phyloP scores from a whole-genome alignment of 768 basidiomycete genomes.

The Boletus subparvulus region DNA sequence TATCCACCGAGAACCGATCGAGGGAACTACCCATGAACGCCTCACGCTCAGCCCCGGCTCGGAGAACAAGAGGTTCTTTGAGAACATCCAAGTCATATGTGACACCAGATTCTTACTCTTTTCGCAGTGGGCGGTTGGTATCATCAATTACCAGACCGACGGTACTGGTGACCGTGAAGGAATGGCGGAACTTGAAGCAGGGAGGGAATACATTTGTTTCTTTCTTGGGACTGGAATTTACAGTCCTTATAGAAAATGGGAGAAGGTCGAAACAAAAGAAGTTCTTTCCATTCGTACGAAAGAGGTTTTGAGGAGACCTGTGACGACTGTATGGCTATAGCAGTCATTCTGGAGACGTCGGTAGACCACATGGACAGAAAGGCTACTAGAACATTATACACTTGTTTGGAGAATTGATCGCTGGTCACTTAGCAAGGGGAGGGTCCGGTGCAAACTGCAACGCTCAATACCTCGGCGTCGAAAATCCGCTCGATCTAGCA shows the following conservation, averaged over 20 bases:
- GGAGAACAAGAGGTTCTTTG: constrained; percentile 15
- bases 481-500: not conserved
- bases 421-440: not conserved
- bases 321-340: constrained; percentile 22
- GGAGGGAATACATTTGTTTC: constrained; percentile 21
- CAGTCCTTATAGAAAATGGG: constrained; percentile 20
- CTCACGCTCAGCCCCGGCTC: constrained; percentile 15
- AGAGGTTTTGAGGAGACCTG: constrained; percentile 10
- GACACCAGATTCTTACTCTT: constrained; percentile 20
- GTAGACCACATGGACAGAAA: not conserved
- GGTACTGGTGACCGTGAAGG: constrained; percentile 11
- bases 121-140: constrained; percentile 25
- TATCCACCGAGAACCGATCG: constrained; percentile 11
- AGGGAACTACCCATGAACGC: constrained; percentile 8
- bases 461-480: not conserved
- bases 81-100: constrained; percentile 13
- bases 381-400: not conserved
- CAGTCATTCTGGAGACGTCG: not conserved
- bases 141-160: constrained; percentile 26
- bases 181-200: constrained; percentile 12
- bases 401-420: not conserved
- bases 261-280: constrained; percentile 18
- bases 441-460: not conserved
- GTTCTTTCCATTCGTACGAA: constrained; percentile 20
- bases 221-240: constrained; percentile 23